Base-by-base conservation (phyloP, 1,284 basidiomycete genomes). In the Heimioporus retisporus region DNA sequence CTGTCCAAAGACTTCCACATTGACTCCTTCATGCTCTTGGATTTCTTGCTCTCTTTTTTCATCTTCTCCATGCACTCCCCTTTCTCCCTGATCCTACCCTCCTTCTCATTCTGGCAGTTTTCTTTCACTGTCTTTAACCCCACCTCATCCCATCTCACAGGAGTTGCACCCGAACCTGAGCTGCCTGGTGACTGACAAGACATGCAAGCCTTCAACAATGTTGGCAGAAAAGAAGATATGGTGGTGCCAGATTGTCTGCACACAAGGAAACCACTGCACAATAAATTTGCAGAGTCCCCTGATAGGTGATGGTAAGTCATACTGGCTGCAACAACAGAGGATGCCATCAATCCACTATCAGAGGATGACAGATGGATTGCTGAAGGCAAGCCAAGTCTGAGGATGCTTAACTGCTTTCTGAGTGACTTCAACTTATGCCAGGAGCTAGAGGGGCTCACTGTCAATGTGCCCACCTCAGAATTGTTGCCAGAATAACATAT, bases 71-170 rank as follows among this genome's bases (percentile, higher is more conserved):
- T 72, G 15, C 28, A 50, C 56, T 62, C 56, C 43, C 64, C 42
- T 28, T 50, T 57, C 57, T 57, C 65, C 25, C 66, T 73, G 50
- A 46, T 61, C 44, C 70, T 72, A n/a, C 60, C 63, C 35, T 74
- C 79, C 65, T 85, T 79, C 69, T 88, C 88, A 71, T 80, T 80
- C 71, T 80, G 82, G 70, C 86, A 82, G 69, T 77, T 75, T 76
- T 88, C 88, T 68, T 83, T 85, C 7, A 85, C 85, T 2, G 84
- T 87, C 72, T 86, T 81, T 55, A 92, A 69, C 1, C 86, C 84
- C 3, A 83, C 84, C 72, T 93, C 92, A 68, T 91, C 90, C 91
- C 92, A 93, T 57, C 82, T 79, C 10, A 93, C 84, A 51, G 82
- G 82, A 21, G 81, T 84, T 16, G 75, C 81, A 35, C 35, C 35